Base-by-base conservation (phyloP, 345 rosid species). In the Gossypium longicalyx region DNA sequence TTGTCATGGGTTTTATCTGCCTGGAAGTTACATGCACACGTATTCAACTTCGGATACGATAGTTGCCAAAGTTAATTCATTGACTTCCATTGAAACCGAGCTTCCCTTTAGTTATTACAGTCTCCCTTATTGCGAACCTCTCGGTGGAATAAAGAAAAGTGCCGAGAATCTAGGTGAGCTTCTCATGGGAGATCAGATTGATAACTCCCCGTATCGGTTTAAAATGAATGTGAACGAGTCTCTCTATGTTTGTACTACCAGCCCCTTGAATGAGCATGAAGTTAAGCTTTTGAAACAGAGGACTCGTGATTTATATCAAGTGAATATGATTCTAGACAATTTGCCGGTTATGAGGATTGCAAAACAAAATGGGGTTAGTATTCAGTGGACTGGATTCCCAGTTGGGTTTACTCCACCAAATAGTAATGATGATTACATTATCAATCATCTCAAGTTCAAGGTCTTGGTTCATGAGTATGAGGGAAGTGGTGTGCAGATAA, bases 121-220 rank as follows among this genome's bases (percentile, higher is more conserved):
- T 78, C 92, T 93, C 76, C 97, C 97, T 74, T 91, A 91, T 58
- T 91, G 97, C 78, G 3, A 73, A 76, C 91, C 93, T 1, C 44
- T 62, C 2, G 87, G 62, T 9, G 90, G 92, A 11, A 75, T 89
- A 8, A 91, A 87, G 80, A 91, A 85, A 66, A 91, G 93, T 59
- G 93, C 93, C 0, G 93, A 91, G 89, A 91, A 89, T 87, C 93
- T 91, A 25, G 97, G 97, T 29, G 93, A 91, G 77, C 92, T 89
- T 65, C 91, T 91, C 44, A 89, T 91, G 93, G 97, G 97, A 74
- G 97, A 91, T 86, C 93, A 91, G 85, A 91, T 91, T 61, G 97
- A 89, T 79, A 91, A 91, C 85, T 91, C 97, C 11, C 89, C 97
- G 2, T 91, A 91, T 73, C 74, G 84, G 86, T 91, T 91, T 79